phyloP scores from a whole-genome alignment of 2,329 filamentous ascomycete genomes.

The Fusarium brevicatenulatum region DNA sequence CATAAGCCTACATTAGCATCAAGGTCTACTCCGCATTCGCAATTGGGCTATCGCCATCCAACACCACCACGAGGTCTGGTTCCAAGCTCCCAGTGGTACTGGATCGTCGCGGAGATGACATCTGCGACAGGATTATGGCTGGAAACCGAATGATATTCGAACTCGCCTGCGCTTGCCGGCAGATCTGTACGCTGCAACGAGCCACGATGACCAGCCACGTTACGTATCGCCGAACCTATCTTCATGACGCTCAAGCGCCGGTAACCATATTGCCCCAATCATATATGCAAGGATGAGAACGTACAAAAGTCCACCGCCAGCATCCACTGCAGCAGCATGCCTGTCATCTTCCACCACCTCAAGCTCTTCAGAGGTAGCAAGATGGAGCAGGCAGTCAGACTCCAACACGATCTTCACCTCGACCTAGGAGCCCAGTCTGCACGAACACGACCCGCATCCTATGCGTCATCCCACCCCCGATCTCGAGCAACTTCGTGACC shows the following conservation, averaged over 20 bases:
- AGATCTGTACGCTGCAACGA: neutral
- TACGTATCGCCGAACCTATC: neutral
- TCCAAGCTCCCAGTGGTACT: no score
- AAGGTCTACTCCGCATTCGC: neutral
- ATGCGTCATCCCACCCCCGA: neutral
- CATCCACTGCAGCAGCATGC: no score
- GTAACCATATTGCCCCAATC: no score
- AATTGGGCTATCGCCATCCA: neutral
- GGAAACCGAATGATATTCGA: neutral
- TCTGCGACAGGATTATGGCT: neutral
- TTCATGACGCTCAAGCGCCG: no score
- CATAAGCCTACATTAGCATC: neutral
- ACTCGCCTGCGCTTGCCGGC: neutral
- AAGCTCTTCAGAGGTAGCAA: no score
- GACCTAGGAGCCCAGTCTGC: neutral
- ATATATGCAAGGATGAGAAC: no score
- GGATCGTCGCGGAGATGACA: no score
- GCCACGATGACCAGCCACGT: no score
- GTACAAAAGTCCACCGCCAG: no score
- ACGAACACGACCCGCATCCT: neutral
- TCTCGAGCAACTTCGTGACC: neutral
- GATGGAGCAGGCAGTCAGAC: no score
- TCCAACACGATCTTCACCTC: neutral
- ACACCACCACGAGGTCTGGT: neutral
- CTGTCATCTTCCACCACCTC: no score